Evolutionary conservation across 306 rosid species (phyloP).

Genomic region (Cucumis cinereus): DNA sequence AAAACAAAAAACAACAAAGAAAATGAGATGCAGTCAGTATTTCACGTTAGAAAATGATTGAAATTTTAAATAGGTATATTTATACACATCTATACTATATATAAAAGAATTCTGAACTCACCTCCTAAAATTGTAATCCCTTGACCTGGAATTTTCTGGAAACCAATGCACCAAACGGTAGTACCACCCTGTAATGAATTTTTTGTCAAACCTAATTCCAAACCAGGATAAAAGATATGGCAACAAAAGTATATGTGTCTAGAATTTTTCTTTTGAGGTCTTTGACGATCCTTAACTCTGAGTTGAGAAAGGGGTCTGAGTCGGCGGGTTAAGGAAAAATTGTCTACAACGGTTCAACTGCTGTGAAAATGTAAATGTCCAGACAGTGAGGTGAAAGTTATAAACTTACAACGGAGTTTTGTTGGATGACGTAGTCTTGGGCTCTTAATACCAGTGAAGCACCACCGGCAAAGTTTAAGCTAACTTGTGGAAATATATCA

Average conservation of each 20-base stretch:
- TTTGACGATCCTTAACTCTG: neutral
- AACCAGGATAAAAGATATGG: neutral
- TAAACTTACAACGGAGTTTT: constrained; percentile 63
- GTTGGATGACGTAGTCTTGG: constrained; percentile 85
- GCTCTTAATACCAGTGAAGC: constrained; percentile 68
- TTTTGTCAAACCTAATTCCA: neutral
- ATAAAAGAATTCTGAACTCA: constrained; percentile 10
- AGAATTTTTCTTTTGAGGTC: neutral
- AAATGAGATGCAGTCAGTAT: constrained; percentile 2
- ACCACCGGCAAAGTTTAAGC: constrained; percentile 77
- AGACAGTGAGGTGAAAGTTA: neutral
- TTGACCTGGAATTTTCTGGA: constrained; percentile 76
- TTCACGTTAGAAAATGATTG: neutral
- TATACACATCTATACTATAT: too few relatives aligned
- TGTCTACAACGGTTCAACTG: neutral
- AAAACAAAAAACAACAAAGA: neutral
- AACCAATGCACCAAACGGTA: constrained; percentile 87
- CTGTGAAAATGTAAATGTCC: neutral
- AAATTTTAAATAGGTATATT: neutral
- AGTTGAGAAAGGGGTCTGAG: neutral
- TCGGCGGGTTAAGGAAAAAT: neutral
- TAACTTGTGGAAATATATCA: constrained; percentile 78
- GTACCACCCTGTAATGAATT: constrained; percentile 41
- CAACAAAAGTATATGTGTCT: neutral
- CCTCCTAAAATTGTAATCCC: constrained; percentile 89